A percentile compares a stretch with the other conserved stretches of the same genome.
Evolutionary conservation across 352 stramenopile species (phyloP).

Genomic region (Phytophthora nicotianae): DNA sequence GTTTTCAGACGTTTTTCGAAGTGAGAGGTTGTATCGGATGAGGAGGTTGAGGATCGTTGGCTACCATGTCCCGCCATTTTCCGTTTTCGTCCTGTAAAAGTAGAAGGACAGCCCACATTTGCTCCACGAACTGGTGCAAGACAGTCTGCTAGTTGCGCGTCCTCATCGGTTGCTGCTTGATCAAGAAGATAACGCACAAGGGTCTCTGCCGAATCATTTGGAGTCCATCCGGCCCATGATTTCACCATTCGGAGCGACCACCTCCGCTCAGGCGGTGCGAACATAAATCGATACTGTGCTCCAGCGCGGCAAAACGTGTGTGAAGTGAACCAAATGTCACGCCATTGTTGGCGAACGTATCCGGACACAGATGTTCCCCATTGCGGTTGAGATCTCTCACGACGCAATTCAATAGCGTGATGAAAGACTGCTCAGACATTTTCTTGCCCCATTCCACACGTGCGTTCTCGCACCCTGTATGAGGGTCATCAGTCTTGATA

Average conservation of each 20-base stretch:
- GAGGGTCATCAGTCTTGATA: constrained; percentile 1
- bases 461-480: constrained; percentile 11
- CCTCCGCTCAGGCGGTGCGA: not conserved
- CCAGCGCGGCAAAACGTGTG: not conserved
- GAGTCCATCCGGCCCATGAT: not conserved
- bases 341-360: no score
- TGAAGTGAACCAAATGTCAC: not conserved
- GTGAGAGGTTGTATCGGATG: no score
- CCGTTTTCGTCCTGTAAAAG: no score
- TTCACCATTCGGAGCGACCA: not conserved
- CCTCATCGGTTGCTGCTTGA: constrained; percentile 11
- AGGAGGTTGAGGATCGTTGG: no score
- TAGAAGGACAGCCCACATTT: not conserved
- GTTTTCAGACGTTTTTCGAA: no score
- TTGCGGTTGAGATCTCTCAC: constrained; percentile 9
- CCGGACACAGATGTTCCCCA: not conserved
- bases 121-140: not conserved
- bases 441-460: constrained; percentile 5
- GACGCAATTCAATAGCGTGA: constrained; percentile 10
- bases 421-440: constrained; percentile 3
- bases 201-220: constrained; percentile 1
- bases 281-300: not conserved
- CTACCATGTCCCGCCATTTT: no score
- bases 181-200: constrained; percentile 14
- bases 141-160: constrained; percentile 17